A percentile compares a stretch with the other conserved stretches of the same genome.
phyloP scores from a whole-genome alignment of 257 asterid species.

The Euphrasia confusa region DNA sequence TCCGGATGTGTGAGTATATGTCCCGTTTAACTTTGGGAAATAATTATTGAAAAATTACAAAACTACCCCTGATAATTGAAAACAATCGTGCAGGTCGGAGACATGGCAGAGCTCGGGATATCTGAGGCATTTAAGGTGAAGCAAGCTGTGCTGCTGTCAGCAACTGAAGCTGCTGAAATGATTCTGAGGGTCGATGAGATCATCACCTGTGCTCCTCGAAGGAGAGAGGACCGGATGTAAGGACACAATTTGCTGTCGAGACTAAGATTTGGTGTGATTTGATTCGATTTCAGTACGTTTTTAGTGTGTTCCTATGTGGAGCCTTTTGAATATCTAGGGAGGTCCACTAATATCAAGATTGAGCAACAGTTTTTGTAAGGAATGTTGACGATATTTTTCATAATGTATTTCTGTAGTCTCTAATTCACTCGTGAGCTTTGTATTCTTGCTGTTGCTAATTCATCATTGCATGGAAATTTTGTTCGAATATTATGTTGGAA shows the following conservation, averaged over 20 bases:
- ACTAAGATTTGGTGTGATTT: background rate
- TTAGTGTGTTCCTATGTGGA: constrained; percentile 15
- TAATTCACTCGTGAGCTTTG: background rate
- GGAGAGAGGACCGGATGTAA: constrained; percentile 84
- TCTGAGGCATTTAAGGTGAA: constrained; percentile 88
- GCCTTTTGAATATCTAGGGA: background rate
- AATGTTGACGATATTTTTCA: background rate
- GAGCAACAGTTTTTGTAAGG: constrained; percentile 17
- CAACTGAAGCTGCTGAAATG: constrained; percentile 94
- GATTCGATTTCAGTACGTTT: background rate
- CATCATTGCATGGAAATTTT: background rate
- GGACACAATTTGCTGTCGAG: constrained; percentile 5
- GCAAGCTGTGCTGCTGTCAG: constrained; percentile 78
- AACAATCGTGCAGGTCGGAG: constrained; percentile 54
- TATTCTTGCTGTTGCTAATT: background rate
- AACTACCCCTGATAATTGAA: background rate
- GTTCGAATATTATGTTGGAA: no score
- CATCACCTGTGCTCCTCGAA: constrained; percentile 77
- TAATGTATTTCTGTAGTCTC: constrained; percentile 1
- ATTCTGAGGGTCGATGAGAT: constrained; percentile 80
- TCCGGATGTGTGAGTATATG: constrained; percentile 68
- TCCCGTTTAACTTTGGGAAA: background rate
- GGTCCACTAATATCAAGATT: background rate
- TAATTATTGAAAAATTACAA: background rate
- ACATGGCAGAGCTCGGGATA: constrained; percentile 72